phyloP scores from a whole-genome alignment of 2,329 filamentous ascomycete species.

The Colletotrichum graminicola region DNA sequence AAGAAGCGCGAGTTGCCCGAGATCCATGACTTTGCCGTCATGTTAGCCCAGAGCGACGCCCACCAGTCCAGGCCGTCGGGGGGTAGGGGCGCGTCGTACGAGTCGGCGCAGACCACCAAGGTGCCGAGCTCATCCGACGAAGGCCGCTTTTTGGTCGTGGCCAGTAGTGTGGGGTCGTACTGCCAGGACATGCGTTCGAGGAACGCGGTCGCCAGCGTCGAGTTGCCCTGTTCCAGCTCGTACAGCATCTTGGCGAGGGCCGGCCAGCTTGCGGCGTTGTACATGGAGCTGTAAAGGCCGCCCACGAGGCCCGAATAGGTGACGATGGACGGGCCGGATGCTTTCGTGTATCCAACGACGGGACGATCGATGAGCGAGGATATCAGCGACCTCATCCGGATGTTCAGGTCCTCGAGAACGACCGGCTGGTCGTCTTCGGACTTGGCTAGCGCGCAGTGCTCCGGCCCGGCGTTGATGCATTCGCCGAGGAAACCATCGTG shows the following conservation, averaged over 20 bases:
- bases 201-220: constrained; percentile 55
- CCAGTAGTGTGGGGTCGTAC: constrained; percentile 55
- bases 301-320: constrained; percentile 59
- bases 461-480: constrained; percentile 61
- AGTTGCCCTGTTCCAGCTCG: constrained; percentile 60
- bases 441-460: constrained; percentile 59
- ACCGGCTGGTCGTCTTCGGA: constrained; percentile 48
- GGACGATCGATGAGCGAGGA: constrained; percentile 54
- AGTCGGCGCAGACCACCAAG: constrained; percentile 61
- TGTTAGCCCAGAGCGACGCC: constrained; percentile 60
- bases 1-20: constrained; percentile 62
- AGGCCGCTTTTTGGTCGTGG: constrained; percentile 46
- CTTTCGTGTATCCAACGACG: constrained; percentile 53
- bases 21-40: constrained; percentile 60
- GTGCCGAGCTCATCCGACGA: constrained; percentile 54
- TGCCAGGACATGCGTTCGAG: constrained; percentile 56
- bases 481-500: constrained; percentile 64
- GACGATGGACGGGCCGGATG: constrained; percentile 57
- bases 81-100: constrained; percentile 58
- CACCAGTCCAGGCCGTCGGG: constrained; percentile 58
- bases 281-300: constrained; percentile 57
- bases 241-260: constrained; percentile 55
- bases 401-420: constrained; percentile 52
- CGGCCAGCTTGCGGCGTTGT: constrained; percentile 59
- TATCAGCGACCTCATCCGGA: constrained; percentile 56